These are phyloP conservation scores for Nelumbo lutea DNA, from an alignment of 164 flowering plant genomes.

Conservation along the genomic window DNA sequence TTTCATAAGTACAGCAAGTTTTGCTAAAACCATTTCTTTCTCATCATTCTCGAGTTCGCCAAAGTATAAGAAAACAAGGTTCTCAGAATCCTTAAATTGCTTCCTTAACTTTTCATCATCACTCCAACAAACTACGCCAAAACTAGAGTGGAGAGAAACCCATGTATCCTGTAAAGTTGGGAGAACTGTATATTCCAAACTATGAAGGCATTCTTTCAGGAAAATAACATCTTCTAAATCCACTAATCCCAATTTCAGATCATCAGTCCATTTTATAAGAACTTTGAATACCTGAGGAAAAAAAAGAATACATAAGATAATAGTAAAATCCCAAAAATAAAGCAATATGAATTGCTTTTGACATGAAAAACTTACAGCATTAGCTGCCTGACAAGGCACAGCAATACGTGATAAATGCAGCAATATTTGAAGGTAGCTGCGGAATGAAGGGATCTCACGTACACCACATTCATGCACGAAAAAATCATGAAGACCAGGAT, in stretches of 20 bases:
- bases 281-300: constrained; percentile 60
- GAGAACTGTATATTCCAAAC: constrained; percentile 49
- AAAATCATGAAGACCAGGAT: constrained; percentile 69
- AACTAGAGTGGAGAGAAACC: constrained; percentile 80
- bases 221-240: constrained; percentile 42
- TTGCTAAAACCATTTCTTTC: constrained; percentile 32
- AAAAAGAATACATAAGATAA: constrained; percentile 1
- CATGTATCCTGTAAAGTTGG: constrained; percentile 79
- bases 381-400: constrained; percentile 70
- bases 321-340: neutral
- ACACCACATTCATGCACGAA: constrained; percentile 80
- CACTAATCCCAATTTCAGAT: constrained; percentile 49
- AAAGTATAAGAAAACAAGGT: constrained; percentile 59
- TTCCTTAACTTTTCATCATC: constrained; percentile 62
- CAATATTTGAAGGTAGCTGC: constrained; percentile 54
- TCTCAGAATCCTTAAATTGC: constrained; percentile 55
- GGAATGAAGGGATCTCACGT: constrained; percentile 49
- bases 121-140: constrained; percentile 86
- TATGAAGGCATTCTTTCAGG: constrained; percentile 54
- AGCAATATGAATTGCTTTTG: constrained; percentile 4
- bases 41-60: constrained; percentile 46
- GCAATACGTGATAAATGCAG: constrained; percentile 46
- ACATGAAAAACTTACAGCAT: constrained; percentile 43
- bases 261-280: constrained; percentile 67
- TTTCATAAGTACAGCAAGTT: constrained; percentile 44